Conservation (phyloP, 106 monocot species). For the Chionographis japonica region DNA sequence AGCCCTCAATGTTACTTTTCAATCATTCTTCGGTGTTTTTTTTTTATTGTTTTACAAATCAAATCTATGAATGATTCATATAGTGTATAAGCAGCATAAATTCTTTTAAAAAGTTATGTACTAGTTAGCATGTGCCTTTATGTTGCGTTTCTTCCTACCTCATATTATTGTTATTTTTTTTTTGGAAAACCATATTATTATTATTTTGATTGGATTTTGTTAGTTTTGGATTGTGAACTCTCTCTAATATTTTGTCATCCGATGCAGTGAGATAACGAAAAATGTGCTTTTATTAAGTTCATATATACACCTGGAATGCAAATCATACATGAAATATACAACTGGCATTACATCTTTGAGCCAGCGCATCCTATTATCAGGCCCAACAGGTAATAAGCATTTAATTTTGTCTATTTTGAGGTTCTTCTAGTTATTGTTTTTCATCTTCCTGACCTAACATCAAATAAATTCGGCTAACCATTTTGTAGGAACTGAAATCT, state of each 20-base stretch:
- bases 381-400: conserved; percentile 58
- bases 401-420: conserved; percentile 4
- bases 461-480: not conserved
- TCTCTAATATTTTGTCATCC: conserved; percentile 6
- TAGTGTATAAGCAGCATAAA: no score
- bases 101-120: no score
- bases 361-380: conserved; percentile 75
- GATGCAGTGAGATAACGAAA: conserved; percentile 76
- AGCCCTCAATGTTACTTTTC: no score
- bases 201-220: no score
- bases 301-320: conserved; percentile 81
- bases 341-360: conserved; percentile 68
- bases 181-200: no score
- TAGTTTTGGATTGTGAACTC: conserved; percentile 3
- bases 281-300: conserved; percentile 70
- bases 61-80: no score
- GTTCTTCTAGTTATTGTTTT: conserved; percentile 6
- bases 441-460: not conserved
- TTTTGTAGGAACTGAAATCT: conserved; percentile 90
- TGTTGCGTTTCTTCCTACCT: no score
- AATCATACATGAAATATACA: conserved; percentile 73
- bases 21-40: no score
- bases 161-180: no score
- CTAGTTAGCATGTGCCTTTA: no score
- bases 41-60: no score